Conservation (phyloP, 2,329 filamentous ascomycete genomes). For the Cryphonectria naterciae region DNA sequence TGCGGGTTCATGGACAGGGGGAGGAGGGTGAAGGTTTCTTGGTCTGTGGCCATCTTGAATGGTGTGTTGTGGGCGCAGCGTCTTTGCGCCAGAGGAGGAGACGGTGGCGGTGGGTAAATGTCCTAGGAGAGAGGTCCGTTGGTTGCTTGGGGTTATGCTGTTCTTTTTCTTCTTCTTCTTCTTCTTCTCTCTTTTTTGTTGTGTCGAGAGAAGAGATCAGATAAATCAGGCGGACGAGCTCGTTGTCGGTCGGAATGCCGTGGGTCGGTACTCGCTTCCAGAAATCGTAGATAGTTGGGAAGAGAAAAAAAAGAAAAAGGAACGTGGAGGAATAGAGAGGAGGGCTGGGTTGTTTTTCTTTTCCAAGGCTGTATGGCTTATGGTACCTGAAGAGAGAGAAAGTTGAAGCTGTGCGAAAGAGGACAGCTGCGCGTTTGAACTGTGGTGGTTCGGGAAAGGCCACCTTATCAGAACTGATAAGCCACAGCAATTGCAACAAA, state of each 20-base stretch:
- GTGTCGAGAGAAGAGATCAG: not conserved
- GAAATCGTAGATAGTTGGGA: too few species aligned
- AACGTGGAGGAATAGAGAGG: not conserved
- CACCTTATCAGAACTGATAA: slow-evolving; percentile 25
- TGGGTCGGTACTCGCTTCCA: not conserved
- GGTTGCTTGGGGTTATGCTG: not conserved
- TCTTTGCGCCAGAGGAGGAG: not conserved
- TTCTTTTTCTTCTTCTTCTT: too few species aligned
- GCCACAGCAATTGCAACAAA: not conserved
- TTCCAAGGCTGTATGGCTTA: not conserved
- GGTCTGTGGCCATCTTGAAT: slow-evolving; percentile 43
- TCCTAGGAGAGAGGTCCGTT: not conserved
- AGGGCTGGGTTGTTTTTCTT: not conserved
- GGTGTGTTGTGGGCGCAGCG: not conserved
- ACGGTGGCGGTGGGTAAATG: not conserved
- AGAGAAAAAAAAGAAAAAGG: not conserved
- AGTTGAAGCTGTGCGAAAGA: slow-evolving; percentile 3
- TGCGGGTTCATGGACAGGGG: slow-evolving; percentile 81
- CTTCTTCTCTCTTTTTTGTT: not conserved
- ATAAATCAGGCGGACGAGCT: not conserved
- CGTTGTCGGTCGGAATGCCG: not conserved
- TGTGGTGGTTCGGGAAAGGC: not conserved
- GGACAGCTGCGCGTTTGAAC: slow-evolving; percentile 22
- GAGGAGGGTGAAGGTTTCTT: slow-evolving; percentile 79
- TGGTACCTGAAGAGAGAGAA: not conserved